phyloP scores from a whole-genome alignment of 345 rosid genomes.

The Eutrema heterophyllum region DNA sequence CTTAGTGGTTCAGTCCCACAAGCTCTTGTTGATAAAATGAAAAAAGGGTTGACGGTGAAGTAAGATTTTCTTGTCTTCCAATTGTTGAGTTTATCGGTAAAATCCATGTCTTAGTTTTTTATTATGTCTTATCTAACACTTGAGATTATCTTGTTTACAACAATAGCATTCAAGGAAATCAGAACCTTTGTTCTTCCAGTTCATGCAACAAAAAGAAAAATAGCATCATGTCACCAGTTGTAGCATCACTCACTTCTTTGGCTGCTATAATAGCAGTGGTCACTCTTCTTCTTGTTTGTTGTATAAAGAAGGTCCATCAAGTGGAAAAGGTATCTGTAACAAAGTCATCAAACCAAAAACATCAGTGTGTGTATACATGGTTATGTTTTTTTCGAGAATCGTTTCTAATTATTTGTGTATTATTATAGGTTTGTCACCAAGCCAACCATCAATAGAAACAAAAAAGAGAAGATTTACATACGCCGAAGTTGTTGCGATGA shows the following conservation, averaged over 20 bases:
- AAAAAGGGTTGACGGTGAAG: conserved; percentile 18
- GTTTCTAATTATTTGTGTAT: conserved; percentile 9
- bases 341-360: not conserved
- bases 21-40: conserved; percentile 19
- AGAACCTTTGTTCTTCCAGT: conserved; percentile 18
- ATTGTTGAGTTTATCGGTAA: not conserved
- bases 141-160: not conserved
- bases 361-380: not conserved
- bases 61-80: not conserved
- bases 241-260: conserved; percentile 26
- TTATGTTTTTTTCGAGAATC: conserved; percentile 10
- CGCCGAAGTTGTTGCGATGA: conserved; percentile 16
- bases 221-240: conserved; percentile 1
- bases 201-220: conserved; percentile 23
- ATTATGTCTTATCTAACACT: not conserved
- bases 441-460: conserved; percentile 17
- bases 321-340: conserved; percentile 2
- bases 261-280: not conserved
- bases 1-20: conserved; percentile 46
- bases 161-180: conserved; percentile 24
- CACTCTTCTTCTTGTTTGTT: conserved; percentile 14
- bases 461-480: conserved; percentile 18
- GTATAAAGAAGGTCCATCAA: not conserved
- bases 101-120: not conserved
- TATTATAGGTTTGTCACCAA: conserved; percentile 9